A percentile compares a stretch with the other conserved stretches of the same genome.
These are phyloP conservation scores for Fusarium sp. DNA, from an alignment of 2,329 filamentous ascomycete genomes.

Conservation along the genomic window DNA sequence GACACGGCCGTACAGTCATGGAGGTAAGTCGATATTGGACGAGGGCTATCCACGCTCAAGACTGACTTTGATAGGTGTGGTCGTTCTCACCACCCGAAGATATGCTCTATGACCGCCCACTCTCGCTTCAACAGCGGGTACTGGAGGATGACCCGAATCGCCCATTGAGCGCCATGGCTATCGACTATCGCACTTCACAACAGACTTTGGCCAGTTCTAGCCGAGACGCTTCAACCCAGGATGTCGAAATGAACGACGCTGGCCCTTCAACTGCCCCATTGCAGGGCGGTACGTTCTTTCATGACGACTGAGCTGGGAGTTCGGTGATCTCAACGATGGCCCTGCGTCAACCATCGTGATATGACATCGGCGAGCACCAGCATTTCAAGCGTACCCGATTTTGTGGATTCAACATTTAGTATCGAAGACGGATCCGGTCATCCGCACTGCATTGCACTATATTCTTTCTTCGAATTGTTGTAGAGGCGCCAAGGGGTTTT, in stretches of 20 bases:
- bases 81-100: slow-evolving; percentile 91
- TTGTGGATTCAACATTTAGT: slow-evolving; percentile 34
- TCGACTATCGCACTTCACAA: slow-evolving; percentile 53
- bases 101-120: slow-evolving; percentile 61
- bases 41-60: not conserved
- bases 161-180: slow-evolving; percentile 62
- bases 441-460: slow-evolving; percentile 45
- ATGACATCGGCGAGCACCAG: slow-evolving; percentile 16
- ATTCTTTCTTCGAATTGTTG: slow-evolving; percentile 44
- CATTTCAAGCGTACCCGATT: slow-evolving; percentile 11
- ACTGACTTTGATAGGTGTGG: slow-evolving; percentile 76
- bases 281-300: slow-evolving; percentile 61
- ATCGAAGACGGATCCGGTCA: slow-evolving; percentile 38
- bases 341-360: slow-evolving; percentile 20
- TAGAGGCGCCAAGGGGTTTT: slow-evolving; percentile 46
- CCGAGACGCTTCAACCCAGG: slow-evolving; percentile 53
- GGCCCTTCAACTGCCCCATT: slow-evolving; percentile 65
- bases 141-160: slow-evolving; percentile 58
- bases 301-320: slow-evolving; percentile 51
- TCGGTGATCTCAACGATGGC: slow-evolving; percentile 2
- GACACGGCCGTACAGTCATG: slow-evolving; percentile 91
- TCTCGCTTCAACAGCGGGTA: slow-evolving; percentile 60
- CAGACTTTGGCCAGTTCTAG: slow-evolving; percentile 44
- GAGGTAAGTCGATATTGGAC: slow-evolving; percentile 73
- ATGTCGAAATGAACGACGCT: slow-evolving; percentile 67